A percentile compares a stretch with the other conserved stretches of the same genome.
Evolutionary conservation across 805 yeast species (phyloP).

Genomic region (Candida sphagnicola): DNA sequence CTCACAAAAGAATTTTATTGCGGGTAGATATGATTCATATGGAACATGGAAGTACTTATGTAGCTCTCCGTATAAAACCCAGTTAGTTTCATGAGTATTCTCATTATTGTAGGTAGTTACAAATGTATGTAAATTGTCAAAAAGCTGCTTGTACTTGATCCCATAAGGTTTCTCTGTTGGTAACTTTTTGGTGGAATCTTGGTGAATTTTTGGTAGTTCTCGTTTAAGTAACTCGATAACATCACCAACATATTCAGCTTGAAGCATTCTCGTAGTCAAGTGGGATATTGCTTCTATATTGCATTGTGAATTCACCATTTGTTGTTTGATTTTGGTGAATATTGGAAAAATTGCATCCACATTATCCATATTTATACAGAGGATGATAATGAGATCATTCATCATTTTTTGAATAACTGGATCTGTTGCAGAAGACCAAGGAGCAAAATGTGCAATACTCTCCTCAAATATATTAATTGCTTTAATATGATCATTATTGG

Average conservation of each 20-base stretch:
- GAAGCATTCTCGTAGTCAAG: slow-evolving; percentile 25
- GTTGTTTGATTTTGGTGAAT: slow-evolving; percentile 34
- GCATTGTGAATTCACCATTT: slow-evolving; percentile 24
- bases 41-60: slow-evolving; percentile 56
- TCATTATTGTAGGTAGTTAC: slow-evolving; percentile 28
- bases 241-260: slow-evolving; percentile 36
- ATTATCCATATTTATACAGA: slow-evolving; percentile 25
- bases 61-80: slow-evolving; percentile 56
- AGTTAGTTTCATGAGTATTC: slow-evolving; percentile 42
- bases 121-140: slow-evolving; percentile 25
- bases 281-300: slow-evolving; percentile 26
- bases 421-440: slow-evolving; percentile 20
- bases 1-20: slow-evolving; percentile 53
- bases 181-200: slow-evolving; percentile 24
- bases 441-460: slow-evolving; percentile 18
- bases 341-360: slow-evolving; percentile 24
- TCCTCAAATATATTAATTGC: slow-evolving; percentile 30
- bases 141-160: slow-evolving; percentile 22
- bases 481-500: slow-evolving; percentile 10
- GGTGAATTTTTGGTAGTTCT: slow-evolving; percentile 33
- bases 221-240: slow-evolving; percentile 37
- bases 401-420: slow-evolving; percentile 41
- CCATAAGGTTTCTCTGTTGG: slow-evolving; percentile 22
- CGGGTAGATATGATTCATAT: slow-evolving; percentile 52
- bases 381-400: slow-evolving; percentile 38